These are phyloP conservation scores for Zopfia rhizophila DNA, from an alignment of 2,329 filamentous ascomycete genomes.

Conservation along the genomic window DNA sequence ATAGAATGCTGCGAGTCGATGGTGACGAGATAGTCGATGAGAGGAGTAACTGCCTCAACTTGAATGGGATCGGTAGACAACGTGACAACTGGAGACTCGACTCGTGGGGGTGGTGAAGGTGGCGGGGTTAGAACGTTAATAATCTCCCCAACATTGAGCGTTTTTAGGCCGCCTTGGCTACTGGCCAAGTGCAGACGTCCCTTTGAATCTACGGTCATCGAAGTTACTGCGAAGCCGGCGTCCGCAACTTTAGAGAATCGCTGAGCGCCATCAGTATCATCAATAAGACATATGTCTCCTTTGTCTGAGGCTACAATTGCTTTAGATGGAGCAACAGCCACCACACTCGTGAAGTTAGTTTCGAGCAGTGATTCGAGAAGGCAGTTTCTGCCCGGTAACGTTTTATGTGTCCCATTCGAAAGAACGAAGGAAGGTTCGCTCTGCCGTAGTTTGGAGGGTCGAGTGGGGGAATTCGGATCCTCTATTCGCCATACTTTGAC, in stretches of 20 bases:
- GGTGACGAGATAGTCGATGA: conserved; percentile 55
- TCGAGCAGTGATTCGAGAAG: conserved; percentile 84
- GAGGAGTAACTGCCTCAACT: conserved; percentile 50
- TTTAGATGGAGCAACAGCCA: conserved; percentile 75
- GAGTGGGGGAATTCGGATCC: conserved; percentile 69
- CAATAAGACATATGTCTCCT: conserved; percentile 88
- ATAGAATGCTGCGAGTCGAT: conserved; percentile 82
- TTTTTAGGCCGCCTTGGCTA: conserved; percentile 67
- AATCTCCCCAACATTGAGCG: conserved; percentile 53
- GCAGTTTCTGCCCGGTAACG: conserved; percentile 87
- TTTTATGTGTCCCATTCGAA: conserved; percentile 60
- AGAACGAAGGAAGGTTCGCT: conserved; percentile 60
- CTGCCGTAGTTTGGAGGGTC: conserved; percentile 52
- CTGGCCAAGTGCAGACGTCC: conserved; percentile 75
- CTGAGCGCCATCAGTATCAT: conserved; percentile 78
- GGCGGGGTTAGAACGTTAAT: conserved; percentile 41
- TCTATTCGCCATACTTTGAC: conserved; percentile 93
- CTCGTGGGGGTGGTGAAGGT: conserved; percentile 47
- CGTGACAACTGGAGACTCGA: conserved; percentile 43
- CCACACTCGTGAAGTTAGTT: conserved; percentile 82
- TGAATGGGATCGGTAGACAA: conserved; percentile 39
- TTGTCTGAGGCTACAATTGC: conserved; percentile 87
- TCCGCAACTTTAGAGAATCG: conserved; percentile 74
- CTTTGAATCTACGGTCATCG: conserved; percentile 69
- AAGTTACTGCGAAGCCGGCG: conserved; percentile 74